Evolutionary conservation across 768 basidiomycete species (phyloP).

Genomic region (Lentinula sp.): DNA sequence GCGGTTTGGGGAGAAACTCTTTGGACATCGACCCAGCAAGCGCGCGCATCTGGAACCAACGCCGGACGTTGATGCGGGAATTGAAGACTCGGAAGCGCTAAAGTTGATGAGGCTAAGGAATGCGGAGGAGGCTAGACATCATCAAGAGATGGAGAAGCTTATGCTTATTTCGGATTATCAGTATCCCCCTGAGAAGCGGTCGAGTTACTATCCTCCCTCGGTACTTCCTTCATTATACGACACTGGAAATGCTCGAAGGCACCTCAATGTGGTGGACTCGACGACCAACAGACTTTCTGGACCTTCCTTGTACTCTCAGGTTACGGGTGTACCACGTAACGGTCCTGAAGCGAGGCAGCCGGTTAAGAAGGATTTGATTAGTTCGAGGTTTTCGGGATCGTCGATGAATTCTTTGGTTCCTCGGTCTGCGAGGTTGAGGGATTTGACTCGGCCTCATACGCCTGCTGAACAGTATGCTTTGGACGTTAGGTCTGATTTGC

Average conservation of each 20-base stretch:
- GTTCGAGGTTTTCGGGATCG: conserved; percentile 7
- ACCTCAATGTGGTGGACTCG: conserved; percentile 12
- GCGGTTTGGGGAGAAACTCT: conserved; percentile 53
- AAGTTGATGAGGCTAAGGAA: conserved; percentile 44
- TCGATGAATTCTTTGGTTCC: conserved; percentile 4
- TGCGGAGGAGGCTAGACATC: conserved; percentile 43
- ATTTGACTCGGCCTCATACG: conserved; percentile 27
- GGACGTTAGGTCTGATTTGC: conserved; percentile 16
- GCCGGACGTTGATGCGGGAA: neutral
- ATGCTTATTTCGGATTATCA: conserved; percentile 41
- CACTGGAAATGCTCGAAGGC: conserved; percentile 15
- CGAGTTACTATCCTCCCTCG: conserved; percentile 35
- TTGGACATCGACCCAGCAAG: conserved; percentile 35
- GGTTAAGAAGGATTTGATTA: conserved; percentile 34
- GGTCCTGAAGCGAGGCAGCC: conserved; percentile 74
- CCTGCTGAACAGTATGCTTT: conserved; percentile 59
- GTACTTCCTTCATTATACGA: conserved; percentile 31
- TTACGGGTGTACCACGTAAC: conserved; percentile 55
- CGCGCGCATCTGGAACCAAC: conserved; percentile 7
- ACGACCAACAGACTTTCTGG: conserved; percentile 31
- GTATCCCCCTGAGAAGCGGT: conserved; percentile 31
- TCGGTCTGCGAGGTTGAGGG: conserved; percentile 5
- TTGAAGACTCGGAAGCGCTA: conserved; percentile 35
- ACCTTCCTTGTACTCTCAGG: conserved; percentile 61
- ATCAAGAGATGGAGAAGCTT: conserved; percentile 46